Evolutionary conservation across 192 early-diverging fungal species (phyloP).

Genomic region (Podila horticola): DNA sequence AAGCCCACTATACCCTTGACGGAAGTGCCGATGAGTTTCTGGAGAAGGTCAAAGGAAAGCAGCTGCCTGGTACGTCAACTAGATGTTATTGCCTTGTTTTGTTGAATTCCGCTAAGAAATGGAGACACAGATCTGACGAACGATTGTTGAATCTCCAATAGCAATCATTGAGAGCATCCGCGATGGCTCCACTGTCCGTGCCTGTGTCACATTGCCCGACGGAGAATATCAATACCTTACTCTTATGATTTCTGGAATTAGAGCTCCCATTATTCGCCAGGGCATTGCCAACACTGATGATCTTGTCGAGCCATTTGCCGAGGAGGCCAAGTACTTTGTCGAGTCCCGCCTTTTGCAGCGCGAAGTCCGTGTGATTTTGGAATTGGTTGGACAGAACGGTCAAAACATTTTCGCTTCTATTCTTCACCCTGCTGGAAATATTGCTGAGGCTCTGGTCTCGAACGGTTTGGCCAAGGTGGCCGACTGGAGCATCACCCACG

Average conservation of each 20-base stretch:
- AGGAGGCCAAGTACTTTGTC: constrained; percentile 93
- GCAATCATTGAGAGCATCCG: constrained; percentile 96
- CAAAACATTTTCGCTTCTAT: constrained; percentile 84
- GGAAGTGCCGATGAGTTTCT: constrained; percentile 78
- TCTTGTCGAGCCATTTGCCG: constrained; percentile 88
- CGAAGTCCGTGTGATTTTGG: constrained; percentile 87
- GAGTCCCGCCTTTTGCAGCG: constrained; percentile 92
- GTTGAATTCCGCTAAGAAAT: too few relatives aligned
- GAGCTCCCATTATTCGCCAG: constrained; percentile 85
- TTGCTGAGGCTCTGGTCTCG: constrained; percentile 85
- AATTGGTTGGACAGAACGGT: constrained; percentile 72
- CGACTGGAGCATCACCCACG: constrained; percentile 85
- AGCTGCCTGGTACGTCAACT: constrained; percentile 71
- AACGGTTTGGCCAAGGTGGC: constrained; percentile 87
- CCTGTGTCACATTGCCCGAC: constrained; percentile 72
- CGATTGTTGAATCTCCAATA: constrained; percentile 3
- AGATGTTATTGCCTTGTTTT: background rate
- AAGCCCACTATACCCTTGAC: constrained; percentile 65
- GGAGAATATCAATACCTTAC: constrained; percentile 77
- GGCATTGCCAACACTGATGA: constrained; percentile 75
- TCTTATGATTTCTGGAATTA: constrained; percentile 85
- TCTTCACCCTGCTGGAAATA: constrained; percentile 89
- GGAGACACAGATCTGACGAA: too few relatives aligned
- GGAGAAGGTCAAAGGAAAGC: constrained; percentile 81
- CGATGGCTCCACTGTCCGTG: constrained; percentile 86